Conservation (phyloP, 2,329 filamentous ascomycete genomes). For the Tolypocladium sp. region DNA sequence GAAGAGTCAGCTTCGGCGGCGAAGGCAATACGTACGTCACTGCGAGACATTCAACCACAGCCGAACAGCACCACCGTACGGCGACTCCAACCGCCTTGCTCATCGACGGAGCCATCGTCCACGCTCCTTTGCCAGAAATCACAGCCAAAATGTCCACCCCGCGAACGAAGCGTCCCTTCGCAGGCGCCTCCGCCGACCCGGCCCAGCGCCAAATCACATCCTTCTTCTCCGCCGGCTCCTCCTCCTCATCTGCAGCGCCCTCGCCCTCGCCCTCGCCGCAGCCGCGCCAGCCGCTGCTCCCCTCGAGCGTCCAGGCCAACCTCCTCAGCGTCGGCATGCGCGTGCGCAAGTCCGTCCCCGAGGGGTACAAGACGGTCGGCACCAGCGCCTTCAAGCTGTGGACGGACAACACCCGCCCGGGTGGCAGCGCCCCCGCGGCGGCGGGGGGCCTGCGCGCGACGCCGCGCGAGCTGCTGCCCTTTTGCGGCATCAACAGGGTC, state of each 20-base stretch:
- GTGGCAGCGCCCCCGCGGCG: constrained; percentile 1
- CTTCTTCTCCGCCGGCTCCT: constrained; percentile 41
- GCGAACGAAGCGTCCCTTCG: constrained; percentile 52
- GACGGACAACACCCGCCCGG: constrained; percentile 21
- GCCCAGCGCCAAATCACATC: constrained; percentile 55
- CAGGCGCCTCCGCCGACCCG: constrained; percentile 48
- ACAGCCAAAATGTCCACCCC: constrained; percentile 37
- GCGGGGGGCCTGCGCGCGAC: constrained; percentile 11
- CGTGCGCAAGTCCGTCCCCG: constrained; percentile 82
- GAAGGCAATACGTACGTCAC: neutral
- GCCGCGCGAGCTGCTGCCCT: constrained; percentile 61
- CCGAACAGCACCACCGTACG: neutral
- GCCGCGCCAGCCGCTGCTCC: constrained; percentile 39
- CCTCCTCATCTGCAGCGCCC: constrained; percentile 26
- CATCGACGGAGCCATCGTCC: neutral
- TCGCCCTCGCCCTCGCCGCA: constrained; percentile 14
- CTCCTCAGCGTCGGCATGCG: constrained; percentile 93
- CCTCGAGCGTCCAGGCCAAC: constrained; percentile 63
- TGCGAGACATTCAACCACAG: neutral
- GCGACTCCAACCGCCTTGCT: neutral
- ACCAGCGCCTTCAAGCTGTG: constrained; percentile 44
- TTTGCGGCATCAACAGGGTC: constrained; percentile 70
- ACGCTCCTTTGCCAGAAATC: neutral
- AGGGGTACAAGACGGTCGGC: constrained; percentile 75
- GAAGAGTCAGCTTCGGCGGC: neutral